Percentiles rank a stretch among this genome's conserved stretches.
These are phyloP conservation scores for Flaveria floridana DNA, from an alignment of 140 eudicot species.

Conservation along the genomic window DNA sequence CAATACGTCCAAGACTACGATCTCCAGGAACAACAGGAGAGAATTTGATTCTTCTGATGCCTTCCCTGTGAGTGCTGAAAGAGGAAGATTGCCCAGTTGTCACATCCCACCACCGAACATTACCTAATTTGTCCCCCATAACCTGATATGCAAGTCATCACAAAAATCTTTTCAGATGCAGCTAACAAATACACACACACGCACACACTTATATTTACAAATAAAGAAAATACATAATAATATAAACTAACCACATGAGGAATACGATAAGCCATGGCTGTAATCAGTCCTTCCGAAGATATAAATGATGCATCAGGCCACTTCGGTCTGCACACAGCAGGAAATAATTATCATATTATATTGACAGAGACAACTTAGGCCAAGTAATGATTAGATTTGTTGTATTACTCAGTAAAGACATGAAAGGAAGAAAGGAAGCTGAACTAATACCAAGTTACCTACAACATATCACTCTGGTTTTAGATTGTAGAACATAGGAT, in stretches of 20 bases:
- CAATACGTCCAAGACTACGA: slow-evolving; percentile 93
- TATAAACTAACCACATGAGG: slow-evolving; percentile 85
- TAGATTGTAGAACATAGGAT: neutral
- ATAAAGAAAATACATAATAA: neutral
- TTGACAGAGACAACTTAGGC: slow-evolving; percentile 1
- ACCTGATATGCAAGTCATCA: slow-evolving; percentile 51
- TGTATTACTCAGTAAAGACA: neutral
- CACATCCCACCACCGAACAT: slow-evolving; percentile 99
- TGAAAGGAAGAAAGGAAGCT: neutral
- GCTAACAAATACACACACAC: neutral
- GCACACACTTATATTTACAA: neutral
- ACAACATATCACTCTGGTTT: slow-evolving; percentile 5
- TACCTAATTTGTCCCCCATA: slow-evolving; percentile 96
- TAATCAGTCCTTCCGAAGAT: slow-evolving; percentile 77
- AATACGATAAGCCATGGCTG: slow-evolving; percentile 96
- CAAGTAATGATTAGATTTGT: neutral
- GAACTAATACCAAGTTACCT: neutral
- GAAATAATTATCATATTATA: slow-evolving; percentile 2
- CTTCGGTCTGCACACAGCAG: slow-evolving; percentile 69
- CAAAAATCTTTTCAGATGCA: neutral
- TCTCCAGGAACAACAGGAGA: slow-evolving; percentile 98
- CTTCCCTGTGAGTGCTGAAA: slow-evolving; percentile 91
- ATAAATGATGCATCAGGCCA: slow-evolving; percentile 91
- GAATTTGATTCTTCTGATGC: slow-evolving; percentile 91
- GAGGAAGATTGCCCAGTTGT: slow-evolving; percentile 95